Conservation (phyloP, 495 filamentous ascomycete species). For the Annulohypoxylon nitens region DNA sequence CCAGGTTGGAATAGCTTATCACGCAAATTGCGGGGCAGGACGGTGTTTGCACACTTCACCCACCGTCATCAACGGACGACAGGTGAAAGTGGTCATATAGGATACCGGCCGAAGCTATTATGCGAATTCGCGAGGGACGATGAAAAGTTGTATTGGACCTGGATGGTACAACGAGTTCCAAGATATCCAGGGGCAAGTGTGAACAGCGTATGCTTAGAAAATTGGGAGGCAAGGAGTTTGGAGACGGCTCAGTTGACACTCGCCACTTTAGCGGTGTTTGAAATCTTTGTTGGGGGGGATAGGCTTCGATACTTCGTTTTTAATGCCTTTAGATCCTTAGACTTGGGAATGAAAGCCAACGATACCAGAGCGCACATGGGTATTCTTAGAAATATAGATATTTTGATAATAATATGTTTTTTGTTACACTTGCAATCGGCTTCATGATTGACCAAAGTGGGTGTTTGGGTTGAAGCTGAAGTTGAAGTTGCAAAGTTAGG, state of each 20-base stretch:
- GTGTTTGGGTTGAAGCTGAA: too few relatives aligned
- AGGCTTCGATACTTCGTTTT: conserved; percentile 18
- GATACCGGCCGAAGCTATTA: not conserved
- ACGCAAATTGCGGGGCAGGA: conserved; percentile 62
- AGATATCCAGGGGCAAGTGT: not conserved
- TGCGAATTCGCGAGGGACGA: not conserved
- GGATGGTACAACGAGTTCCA: not conserved
- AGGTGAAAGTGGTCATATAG: conserved; percentile 35
- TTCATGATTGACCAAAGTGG: not conserved
- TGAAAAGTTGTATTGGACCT: not conserved
- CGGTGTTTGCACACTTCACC: conserved; percentile 53
- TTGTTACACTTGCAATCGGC: not conserved
- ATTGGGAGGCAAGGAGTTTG: conserved; percentile 5
- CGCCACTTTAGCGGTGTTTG: not conserved
- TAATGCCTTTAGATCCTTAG: conserved; percentile 8
- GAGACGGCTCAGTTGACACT: conserved; percentile 18
- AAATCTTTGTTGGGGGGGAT: not conserved
- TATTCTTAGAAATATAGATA: conserved; percentile 21
- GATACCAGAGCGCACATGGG: conserved; percentile 20
- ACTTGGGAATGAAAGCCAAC: conserved; percentile 12
- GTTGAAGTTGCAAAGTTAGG: not conserved
- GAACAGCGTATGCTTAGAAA: not conserved
- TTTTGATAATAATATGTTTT: conserved; percentile 27
- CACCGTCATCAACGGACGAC: conserved; percentile 25
- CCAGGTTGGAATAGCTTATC: conserved; percentile 64